Conservation (phyloP, 192 early-diverging fungal species). For the Umbelopsis sp. region DNA sequence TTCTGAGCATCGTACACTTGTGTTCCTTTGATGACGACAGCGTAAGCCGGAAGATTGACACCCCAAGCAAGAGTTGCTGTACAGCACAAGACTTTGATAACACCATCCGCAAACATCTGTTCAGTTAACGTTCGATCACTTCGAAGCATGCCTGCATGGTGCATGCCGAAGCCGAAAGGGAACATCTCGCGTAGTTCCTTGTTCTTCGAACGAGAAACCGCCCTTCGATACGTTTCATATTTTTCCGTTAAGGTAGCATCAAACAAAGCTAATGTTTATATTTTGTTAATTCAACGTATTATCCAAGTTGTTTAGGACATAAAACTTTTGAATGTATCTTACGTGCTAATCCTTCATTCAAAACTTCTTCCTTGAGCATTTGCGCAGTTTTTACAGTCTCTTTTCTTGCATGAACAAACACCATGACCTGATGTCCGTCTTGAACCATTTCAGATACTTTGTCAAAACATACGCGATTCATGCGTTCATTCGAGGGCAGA, state of each 20-base stretch:
- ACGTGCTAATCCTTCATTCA: constrained; percentile 7
- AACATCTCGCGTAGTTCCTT: constrained; percentile 80
- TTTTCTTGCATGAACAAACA: constrained; percentile 98
- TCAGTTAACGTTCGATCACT: constrained; percentile 92
- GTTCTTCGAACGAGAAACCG: not conserved
- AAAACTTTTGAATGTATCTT: not conserved
- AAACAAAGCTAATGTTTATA: constrained; percentile 52
- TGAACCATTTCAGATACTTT: constrained; percentile 87
- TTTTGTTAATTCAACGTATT: too few relatives aligned
- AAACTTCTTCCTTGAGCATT: constrained; percentile 38
- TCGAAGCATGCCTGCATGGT: constrained; percentile 96
- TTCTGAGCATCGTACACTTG: constrained; percentile 97
- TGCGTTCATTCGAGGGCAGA: constrained; percentile 85
- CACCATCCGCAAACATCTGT: constrained; percentile 89
- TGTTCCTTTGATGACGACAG: constrained; percentile 98
- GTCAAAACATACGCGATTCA: constrained; percentile 98
- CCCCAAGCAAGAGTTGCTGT: constrained; percentile 99
- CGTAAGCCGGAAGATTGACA: constrained; percentile 97
- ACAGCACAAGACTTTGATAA: constrained; percentile 90
- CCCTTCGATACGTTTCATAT: constrained; percentile 56
- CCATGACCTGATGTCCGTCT: constrained; percentile 81
- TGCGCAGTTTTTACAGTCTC: constrained; percentile 97
- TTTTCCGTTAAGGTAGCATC: constrained; percentile 52
- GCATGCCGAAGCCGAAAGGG: constrained; percentile 94
- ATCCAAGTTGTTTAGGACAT: not conserved